Percentiles rank a stretch among this genome's conserved stretches.
These are phyloP conservation scores for Protomyces gravidus DNA, from an alignment of 1,139 yeast species.

Conservation along the genomic window DNA sequence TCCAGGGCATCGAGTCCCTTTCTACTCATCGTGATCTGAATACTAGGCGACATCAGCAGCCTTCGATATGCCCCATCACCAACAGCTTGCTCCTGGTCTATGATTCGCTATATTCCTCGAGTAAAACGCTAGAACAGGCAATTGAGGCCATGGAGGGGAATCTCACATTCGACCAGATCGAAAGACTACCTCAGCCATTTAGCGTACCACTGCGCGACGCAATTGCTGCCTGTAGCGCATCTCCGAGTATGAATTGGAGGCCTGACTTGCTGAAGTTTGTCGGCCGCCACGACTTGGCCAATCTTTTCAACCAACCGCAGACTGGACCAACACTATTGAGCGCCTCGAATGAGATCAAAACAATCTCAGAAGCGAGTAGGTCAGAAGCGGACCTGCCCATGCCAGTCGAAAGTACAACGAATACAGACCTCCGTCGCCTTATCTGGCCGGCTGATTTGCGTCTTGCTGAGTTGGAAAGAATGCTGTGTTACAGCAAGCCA, in stretches of 20 bases:
- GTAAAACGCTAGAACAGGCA: slow-evolving; percentile 51
- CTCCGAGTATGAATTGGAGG: slow-evolving; percentile 43
- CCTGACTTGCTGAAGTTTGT: slow-evolving; percentile 53
- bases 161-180: slow-evolving; percentile 53
- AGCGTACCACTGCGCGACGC: slow-evolving; percentile 55
- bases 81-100: slow-evolving; percentile 14
- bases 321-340: slow-evolving; percentile 2
- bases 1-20: slow-evolving; percentile 15
- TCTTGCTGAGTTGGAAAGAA: slow-evolving; percentile 66
- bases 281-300: slow-evolving; percentile 62
- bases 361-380: slow-evolving; percentile 40
- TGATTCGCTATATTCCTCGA: slow-evolving; percentile 51
- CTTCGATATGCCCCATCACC: slow-evolving; percentile 29
- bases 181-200: slow-evolving; percentile 65
- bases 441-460: slow-evolving; percentile 77
- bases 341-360: slow-evolving; percentile 44
- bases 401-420: neutral
- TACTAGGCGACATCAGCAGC: slow-evolving; percentile 30
- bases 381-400: slow-evolving; percentile 20
- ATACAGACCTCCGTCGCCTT: slow-evolving; percentile 36
- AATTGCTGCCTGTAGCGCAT: slow-evolving; percentile 52
- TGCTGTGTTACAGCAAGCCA: slow-evolving; percentile 65
- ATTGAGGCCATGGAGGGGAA: slow-evolving; percentile 55
- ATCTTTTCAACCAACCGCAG: slow-evolving; percentile 34
- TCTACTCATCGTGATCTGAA: neutral